Base-by-base conservation (phyloP, 2,329 filamentous ascomycete genomes). In the Trichophyton schoenleinii region DNA sequence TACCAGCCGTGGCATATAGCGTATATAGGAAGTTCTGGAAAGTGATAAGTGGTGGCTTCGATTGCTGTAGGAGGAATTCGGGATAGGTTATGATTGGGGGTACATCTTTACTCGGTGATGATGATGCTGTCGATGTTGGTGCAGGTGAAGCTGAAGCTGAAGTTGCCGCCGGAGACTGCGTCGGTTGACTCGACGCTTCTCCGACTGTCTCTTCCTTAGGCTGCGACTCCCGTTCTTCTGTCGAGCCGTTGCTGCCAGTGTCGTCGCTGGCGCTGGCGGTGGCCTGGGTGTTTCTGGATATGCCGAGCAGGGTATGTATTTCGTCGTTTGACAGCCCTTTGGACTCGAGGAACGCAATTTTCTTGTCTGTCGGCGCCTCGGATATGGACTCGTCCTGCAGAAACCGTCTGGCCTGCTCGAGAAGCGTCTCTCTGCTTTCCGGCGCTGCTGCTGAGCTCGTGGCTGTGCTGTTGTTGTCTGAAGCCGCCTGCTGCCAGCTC, bases 341-440 rank as follows among this genome's bases (percentile, higher is more conserved):
- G 58, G 83, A 83, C 68, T 85, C 81, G 1, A 96, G 76, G 67
- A 96, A 96, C 6, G 82, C 81, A 20, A 82, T 78, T 76, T 95
- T 95, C 73, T 84, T 86, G 61, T 89, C 86, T 52, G 80, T 79
- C 0, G 87, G 79, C 38, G 87, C 84, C 72, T 86, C 77, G 62
- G 81, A 83, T 62, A 96, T 88, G 20, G 80, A 79, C 6, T 88
- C 84, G 63, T 95, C 87, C 58, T 88, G 78, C 3, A 96, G 80
- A 70, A 96, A 96, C 60, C 79, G 82, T 49, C 81, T 80, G 31
- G 91, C 90, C 69, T 90, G 83, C 15, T 89, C 83, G 41, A 88
- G 69, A 11, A 80, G 71, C 9, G 60, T 61, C n/a, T 64, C 60
- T 46, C 57, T 60, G 60, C 13, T 28, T 46, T 18, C 48, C 11